Conservation (phyloP, 1,284 basidiomycete species). For the Pholiota adiposa region DNA sequence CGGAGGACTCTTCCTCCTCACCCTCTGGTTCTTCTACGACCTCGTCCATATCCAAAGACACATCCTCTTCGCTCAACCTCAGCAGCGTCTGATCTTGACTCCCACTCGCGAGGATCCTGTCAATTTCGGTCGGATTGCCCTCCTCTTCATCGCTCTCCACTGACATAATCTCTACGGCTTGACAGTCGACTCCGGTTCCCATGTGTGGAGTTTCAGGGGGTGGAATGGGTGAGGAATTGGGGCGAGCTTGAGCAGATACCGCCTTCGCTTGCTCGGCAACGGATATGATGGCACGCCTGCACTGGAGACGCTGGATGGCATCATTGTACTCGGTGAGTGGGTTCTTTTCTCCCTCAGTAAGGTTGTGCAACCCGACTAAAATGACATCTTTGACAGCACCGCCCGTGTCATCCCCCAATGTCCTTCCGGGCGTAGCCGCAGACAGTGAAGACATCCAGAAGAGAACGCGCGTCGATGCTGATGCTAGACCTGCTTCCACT, state of each 20-base stretch:
- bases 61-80: not conserved
- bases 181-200: not conserved
- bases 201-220: not conserved
- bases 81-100: not conserved
- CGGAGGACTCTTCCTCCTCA: not conserved
- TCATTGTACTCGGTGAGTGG: slow-evolving; percentile 28
- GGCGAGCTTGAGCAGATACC: not conserved
- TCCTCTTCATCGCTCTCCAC: not conserved
- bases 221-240: not conserved
- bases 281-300: slow-evolving; percentile 3
- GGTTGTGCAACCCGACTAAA: slow-evolving; percentile 18
- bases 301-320: slow-evolving; percentile 11
- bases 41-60: not conserved
- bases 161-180: not conserved
- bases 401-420: slow-evolving; percentile 24
- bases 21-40: not conserved
- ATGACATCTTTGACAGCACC: slow-evolving; percentile 26
- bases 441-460: too few species aligned
- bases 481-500: too few species aligned
- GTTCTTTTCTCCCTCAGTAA: slow-evolving; percentile 15
- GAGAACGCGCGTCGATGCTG: too few species aligned
- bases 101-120: not conserved
- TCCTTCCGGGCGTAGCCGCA: too few species aligned
- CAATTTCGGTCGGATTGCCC: not conserved
- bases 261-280: not conserved